These are phyloP conservation scores for Narthecium ossifragum DNA, from an alignment of 106 monocot genomes.

Conservation along the genomic window DNA sequence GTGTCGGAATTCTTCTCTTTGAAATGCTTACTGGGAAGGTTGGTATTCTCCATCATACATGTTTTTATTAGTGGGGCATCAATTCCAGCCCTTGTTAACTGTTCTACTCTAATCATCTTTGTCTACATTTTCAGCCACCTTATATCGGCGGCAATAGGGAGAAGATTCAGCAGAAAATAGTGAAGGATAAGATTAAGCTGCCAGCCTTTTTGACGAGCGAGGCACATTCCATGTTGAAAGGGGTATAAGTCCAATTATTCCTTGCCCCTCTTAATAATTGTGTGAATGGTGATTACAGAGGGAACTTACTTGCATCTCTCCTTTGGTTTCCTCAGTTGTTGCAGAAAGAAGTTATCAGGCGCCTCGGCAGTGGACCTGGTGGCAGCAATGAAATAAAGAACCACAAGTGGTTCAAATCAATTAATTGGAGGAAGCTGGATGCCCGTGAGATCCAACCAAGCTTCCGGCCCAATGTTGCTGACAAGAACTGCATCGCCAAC, in stretches of 20 bases:
- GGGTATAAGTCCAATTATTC: slow-evolving; percentile 28
- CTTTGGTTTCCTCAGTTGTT: slow-evolving; percentile 49
- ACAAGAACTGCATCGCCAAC: slow-evolving; percentile 66
- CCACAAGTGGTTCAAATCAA: slow-evolving; percentile 90
- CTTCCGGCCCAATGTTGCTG: slow-evolving; percentile 69
- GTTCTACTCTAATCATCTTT: background rate
- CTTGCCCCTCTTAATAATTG: background rate
- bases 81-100: too few relatives aligned
- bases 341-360: slow-evolving; percentile 73
- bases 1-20: slow-evolving; percentile 85
- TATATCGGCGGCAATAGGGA: slow-evolving; percentile 64
- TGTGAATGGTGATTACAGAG: too few relatives aligned
- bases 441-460: slow-evolving; percentile 70
- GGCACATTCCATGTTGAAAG: slow-evolving; percentile 88
- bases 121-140: slow-evolving; percentile 65
- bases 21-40: slow-evolving; percentile 99
- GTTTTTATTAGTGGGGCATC: too few relatives aligned
- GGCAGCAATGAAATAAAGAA: slow-evolving; percentile 83
- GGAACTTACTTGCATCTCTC: background rate
- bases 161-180: slow-evolving; percentile 89
- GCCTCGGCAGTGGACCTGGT: slow-evolving; percentile 65
- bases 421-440: slow-evolving; percentile 84
- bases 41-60: slow-evolving; percentile 7
- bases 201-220: slow-evolving; percentile 76
- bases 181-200: slow-evolving; percentile 90